Evolutionary conservation across 106 monocot species (phyloP).

Genomic region (Acorus calamus): DNA sequence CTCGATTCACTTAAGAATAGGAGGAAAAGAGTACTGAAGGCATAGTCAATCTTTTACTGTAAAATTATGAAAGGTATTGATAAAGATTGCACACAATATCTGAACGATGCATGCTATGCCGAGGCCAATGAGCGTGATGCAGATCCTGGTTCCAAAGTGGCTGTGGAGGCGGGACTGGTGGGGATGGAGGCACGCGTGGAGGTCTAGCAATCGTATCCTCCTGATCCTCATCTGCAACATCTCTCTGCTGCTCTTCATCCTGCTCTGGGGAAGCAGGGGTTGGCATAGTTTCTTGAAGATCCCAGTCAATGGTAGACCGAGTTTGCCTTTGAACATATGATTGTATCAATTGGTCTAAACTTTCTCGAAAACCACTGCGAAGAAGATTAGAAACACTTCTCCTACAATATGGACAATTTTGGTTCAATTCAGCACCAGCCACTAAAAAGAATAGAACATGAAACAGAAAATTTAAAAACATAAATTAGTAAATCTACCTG

Average conservation of each 20-base stretch:
- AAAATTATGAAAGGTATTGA: slow-evolving; percentile 1
- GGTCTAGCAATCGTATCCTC: slow-evolving; percentile 34
- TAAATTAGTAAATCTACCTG: slow-evolving; percentile 40
- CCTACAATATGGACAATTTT: slow-evolving; percentile 33
- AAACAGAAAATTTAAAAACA: too few relatives aligned
- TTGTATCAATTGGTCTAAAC: slow-evolving; percentile 76
- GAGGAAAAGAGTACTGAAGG: too few relatives aligned
- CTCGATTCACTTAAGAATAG: too few relatives aligned
- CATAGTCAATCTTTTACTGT: too few relatives aligned
- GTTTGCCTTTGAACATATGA: slow-evolving; percentile 85
- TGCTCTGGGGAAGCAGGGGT: slow-evolving; percentile 35
- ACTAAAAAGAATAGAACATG: too few relatives aligned
- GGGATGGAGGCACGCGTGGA: slow-evolving; percentile 33
- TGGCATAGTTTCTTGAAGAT: slow-evolving; percentile 35
- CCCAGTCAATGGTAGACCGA: slow-evolving; percentile 46
- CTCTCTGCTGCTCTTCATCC: slow-evolving; percentile 29
- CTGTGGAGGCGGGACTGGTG: slow-evolving; percentile 74
- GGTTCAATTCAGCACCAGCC: too few relatives aligned
- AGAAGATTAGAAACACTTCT: slow-evolving; percentile 98
- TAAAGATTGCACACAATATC: slow-evolving; percentile 46
- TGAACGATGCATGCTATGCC: slow-evolving; percentile 55
- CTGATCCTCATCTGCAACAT: slow-evolving; percentile 22
- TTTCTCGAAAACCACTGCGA: slow-evolving; percentile 81
- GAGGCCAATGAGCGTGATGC: slow-evolving; percentile 54
- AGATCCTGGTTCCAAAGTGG: slow-evolving; percentile 67